Conservation (phyloP, 2,329 filamentous ascomycete genomes). For the Xylaria sp. region DNA sequence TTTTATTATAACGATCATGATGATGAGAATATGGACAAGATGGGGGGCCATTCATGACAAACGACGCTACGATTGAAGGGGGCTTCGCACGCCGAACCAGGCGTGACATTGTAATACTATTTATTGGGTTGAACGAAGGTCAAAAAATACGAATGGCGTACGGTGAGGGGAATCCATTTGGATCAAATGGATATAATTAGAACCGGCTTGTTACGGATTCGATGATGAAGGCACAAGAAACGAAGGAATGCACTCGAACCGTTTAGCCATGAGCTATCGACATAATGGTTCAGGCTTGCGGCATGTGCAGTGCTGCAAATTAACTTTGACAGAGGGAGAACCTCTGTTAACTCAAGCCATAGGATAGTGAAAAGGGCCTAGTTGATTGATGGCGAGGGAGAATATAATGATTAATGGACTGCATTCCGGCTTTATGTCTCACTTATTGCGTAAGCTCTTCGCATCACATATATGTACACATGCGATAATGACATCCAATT, state of each 20-base stretch:
- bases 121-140: not conserved
- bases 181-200: conserved; percentile 1
- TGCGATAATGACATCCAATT: not conserved
- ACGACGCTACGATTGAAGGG: conserved; percentile 28
- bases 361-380: not conserved
- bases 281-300: not conserved
- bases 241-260: not conserved
- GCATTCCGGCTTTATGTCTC: not conserved
- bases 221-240: not conserved
- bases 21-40: conserved; percentile 16
- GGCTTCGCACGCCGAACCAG: not conserved
- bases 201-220: not conserved
- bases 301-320: not conserved
- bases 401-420: not conserved
- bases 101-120: conserved; percentile 21
- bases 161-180: not conserved
- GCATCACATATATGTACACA: not conserved
- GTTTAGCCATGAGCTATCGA: not conserved
- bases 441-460: not conserved
- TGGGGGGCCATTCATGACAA: not conserved
- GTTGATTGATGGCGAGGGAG: not conserved
- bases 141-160: conserved; percentile 5
- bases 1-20: conserved; percentile 17
- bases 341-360: not conserved
- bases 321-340: not conserved